These are phyloP conservation scores for Botrytis medusae DNA, from an alignment of 2,329 filamentous ascomycete species.

Conservation along the genomic window DNA sequence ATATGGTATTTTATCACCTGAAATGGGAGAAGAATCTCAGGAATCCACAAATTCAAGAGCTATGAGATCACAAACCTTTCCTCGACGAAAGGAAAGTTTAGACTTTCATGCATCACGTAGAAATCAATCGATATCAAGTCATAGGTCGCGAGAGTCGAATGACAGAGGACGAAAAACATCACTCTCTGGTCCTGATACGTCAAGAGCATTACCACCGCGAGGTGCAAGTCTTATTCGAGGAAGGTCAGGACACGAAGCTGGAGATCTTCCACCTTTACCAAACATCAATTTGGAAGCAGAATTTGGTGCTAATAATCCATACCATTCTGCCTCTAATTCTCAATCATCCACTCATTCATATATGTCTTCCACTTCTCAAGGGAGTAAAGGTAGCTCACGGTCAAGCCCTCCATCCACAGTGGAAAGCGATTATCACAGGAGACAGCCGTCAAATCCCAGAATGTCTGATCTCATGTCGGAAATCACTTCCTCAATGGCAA, in stretches of 20 bases:
- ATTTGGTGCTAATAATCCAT: slow-evolving; percentile 62
- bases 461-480: slow-evolving; percentile 58
- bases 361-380: slow-evolving; percentile 60
- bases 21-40: slow-evolving; percentile 43
- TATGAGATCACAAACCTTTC: slow-evolving; percentile 39
- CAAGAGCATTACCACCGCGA: slow-evolving; percentile 37
- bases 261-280: slow-evolving; percentile 34
- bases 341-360: slow-evolving; percentile 64
- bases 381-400: slow-evolving; percentile 60
- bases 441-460: slow-evolving; percentile 44
- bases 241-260: slow-evolving; percentile 28
- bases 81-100: slow-evolving; percentile 30
- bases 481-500: slow-evolving; percentile 51
- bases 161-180: slow-evolving; percentile 32
- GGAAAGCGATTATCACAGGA: slow-evolving; percentile 37
- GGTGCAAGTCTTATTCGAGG: slow-evolving; percentile 36
- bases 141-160: slow-evolving; percentile 4
- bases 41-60: slow-evolving; percentile 40
- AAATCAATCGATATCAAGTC: slow-evolving; percentile 4
- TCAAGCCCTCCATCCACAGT: slow-evolving; percentile 53
- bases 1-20: slow-evolving; percentile 54
- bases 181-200: slow-evolving; percentile 35
- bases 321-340: slow-evolving; percentile 64
- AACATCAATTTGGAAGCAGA: slow-evolving; percentile 56
- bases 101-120: slow-evolving; percentile 14